A percentile compares a stretch with the other conserved stretches of the same genome.
These are phyloP conservation scores for Cladosporium austrohemisphaericum DNA, from an alignment of 2,329 filamentous ascomycete species.

Conservation along the genomic window DNA sequence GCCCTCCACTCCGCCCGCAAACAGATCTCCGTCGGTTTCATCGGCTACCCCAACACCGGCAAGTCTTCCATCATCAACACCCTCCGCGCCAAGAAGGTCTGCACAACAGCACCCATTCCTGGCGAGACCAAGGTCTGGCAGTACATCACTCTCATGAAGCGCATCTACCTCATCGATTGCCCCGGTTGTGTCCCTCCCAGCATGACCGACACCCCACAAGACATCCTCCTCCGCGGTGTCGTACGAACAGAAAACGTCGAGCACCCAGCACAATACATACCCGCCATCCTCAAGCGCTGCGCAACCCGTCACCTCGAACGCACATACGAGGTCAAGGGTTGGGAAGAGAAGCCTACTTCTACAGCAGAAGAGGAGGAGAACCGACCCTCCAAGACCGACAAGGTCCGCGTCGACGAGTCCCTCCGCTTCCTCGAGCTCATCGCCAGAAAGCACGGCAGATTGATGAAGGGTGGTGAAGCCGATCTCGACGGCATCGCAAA, in stretches of 20 bases:
- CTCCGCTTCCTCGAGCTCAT: conserved; percentile 83
- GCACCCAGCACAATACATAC: conserved; percentile 93
- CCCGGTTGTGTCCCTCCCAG: conserved; percentile 94
- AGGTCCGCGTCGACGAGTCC: conserved; percentile 51
- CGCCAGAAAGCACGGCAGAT: conserved; percentile 78
- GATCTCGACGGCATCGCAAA: conserved; percentile 94
- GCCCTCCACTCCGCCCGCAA: conserved; percentile 85
- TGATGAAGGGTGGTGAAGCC: conserved; percentile 89
- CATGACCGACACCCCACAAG: conserved; percentile 74
- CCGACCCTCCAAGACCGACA: conserved; percentile 25
- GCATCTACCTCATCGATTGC: conserved; percentile 93
- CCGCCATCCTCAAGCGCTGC: conserved; percentile 72
- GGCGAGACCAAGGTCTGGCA: conserved; percentile 98
- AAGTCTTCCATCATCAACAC: conserved; percentile 98
- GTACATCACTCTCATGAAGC: conserved; percentile 92
- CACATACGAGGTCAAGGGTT: conserved; percentile 84
- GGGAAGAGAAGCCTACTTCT: conserved; percentile 35
- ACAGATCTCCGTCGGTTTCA: conserved; percentile 87
- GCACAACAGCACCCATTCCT: conserved; percentile 88
- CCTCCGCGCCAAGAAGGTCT: conserved; percentile 87
- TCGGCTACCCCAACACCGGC: conserved; percentile 88
- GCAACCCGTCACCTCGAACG: conserved; percentile 85
- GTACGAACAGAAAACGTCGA: conserved; percentile 95
- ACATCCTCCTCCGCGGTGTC: conserved; percentile 85
- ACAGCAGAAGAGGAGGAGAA: conserved; percentile 17